Conservation (phyloP, 108 stramenopile genomes). For the Nannochloropsis gaditana region DNA sequence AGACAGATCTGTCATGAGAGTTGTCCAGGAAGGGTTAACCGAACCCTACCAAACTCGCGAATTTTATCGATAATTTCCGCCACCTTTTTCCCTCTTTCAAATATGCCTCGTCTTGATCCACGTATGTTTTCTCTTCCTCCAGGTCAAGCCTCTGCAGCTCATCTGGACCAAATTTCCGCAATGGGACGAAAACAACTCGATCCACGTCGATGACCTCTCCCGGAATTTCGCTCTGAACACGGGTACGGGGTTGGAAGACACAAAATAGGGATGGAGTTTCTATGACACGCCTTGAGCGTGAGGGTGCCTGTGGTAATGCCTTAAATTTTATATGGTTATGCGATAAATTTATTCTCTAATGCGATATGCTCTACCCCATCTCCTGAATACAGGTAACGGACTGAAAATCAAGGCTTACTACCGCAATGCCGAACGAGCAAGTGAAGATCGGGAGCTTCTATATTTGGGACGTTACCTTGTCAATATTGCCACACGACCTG, state of each 20-base stretch:
- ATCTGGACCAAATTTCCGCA: slow-evolving; percentile 86
- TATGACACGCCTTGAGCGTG: background rate
- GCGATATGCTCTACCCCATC: background rate
- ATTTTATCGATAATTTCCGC: background rate
- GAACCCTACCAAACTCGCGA: background rate
- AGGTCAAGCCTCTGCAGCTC: slow-evolving; percentile 91
- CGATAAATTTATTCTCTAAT: background rate
- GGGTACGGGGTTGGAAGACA: slow-evolving; percentile 21
- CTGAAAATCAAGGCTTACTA: slow-evolving; percentile 40
- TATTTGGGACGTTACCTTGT: slow-evolving; percentile 33
- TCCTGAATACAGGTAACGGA: slow-evolving; percentile 18
- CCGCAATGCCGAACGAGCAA: slow-evolving; percentile 25
- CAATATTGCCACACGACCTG: slow-evolving; percentile 21
- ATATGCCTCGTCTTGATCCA: background rate
- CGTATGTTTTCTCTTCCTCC: background rate
- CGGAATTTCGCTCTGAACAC: slow-evolving; percentile 90
- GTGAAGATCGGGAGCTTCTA: slow-evolving; percentile 33
- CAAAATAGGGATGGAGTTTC: background rate
- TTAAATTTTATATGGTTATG: background rate
- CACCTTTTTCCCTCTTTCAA: background rate
- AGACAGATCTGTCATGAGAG: too few relatives aligned
- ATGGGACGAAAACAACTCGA: slow-evolving; percentile 74
- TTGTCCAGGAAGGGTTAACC: background rate
- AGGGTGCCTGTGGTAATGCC: background rate
- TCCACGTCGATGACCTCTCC: slow-evolving; percentile 84